Base-by-base conservation (phyloP, 1,284 basidiomycete species). In the Fomitopsis schrenkii region DNA sequence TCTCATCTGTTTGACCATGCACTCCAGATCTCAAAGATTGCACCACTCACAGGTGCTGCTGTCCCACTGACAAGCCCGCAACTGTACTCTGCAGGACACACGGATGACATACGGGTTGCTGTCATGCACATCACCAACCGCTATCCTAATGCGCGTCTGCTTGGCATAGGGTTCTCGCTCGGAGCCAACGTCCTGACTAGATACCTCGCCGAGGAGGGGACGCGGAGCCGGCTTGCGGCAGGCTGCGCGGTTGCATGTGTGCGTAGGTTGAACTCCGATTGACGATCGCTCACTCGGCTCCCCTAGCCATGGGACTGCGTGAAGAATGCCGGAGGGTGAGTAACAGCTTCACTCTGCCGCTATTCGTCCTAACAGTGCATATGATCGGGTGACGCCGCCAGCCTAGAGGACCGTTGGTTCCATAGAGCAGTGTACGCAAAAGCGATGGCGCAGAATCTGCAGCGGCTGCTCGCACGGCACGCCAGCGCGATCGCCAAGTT, bases 111-210 rank as follows among this genome's bases (percentile, higher is more conserved):
- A 40, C 87, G 94, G 52, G 87, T 87, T 59, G 91, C 94, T 1
- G 75, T 96, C 50, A 82, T 91, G 70, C 91, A 92, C 75, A 84
- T 98, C 57, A 81, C 87, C 5, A 75, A 85, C 62, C 76, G 79
- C 62, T 96, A 90, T 69, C 95, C 97, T 2, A 76, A 83, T 26
- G 93, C 95, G 0, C 91, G 90, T 7, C 77, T 98, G 44, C 78
- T 96, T 38, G 97, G 93, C 12, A 77, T 97, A 33, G 95, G 95
- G 6, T 99, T 98, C 78, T 97, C 94, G 3, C 85, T 99, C 53
- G 97, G 97, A 57, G 94, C 95, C 42, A 94, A 94, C 70, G 90
- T 98, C 46, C 77, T 99, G 64, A 90, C 93, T n/a, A 85, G 94
- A 64, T 98, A 97, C 75, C 78, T 97, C 55, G 95, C 93, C 6